phyloP scores from a whole-genome alignment of 345 rosid species.

The Lumnitzera racemosa region DNA sequence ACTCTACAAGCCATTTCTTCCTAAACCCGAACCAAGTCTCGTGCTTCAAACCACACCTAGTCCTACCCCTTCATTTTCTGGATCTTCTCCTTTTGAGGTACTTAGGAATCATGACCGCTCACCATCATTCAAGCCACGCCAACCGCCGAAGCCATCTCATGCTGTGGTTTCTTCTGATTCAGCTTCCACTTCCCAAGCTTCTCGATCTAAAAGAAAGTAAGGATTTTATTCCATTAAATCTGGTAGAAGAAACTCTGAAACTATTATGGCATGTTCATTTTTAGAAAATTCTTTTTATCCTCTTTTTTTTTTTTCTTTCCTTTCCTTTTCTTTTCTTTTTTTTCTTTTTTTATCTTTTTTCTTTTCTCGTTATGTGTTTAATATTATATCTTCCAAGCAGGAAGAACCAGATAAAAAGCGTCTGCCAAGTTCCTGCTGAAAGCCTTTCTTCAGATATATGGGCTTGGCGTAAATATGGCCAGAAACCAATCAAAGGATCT shows the following conservation, averaged over 20 bases:
- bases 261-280: too few relatives aligned
- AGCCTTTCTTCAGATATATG: constrained; percentile 82
- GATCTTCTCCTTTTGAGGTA: neutral
- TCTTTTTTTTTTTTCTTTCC: too few relatives aligned
- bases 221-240: neutral
- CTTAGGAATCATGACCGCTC: too few relatives aligned
- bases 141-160: constrained; percentile 2
- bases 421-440: constrained; percentile 89
- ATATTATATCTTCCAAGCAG: constrained; percentile 24
- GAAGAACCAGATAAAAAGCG: constrained; percentile 79
- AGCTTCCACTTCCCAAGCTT: constrained; percentile 36
- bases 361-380: constrained; percentile 1
- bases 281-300: neutral
- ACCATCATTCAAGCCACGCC: too few relatives aligned
- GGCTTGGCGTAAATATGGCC: constrained; percentile 99
- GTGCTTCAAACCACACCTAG: constrained; percentile 21
- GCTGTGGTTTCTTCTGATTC: constrained; percentile 13
- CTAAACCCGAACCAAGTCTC: constrained; percentile 25
- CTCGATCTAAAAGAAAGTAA: constrained; percentile 90
- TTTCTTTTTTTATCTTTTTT: neutral
- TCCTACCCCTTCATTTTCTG: constrained; percentile 29
- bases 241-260: neutral
- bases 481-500: constrained; percentile 98
- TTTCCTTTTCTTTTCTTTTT: too few relatives aligned
- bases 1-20: constrained; percentile 63